Percentiles rank a stretch among this genome's conserved stretches.
Conservation (phyloP, 345 rosid genomes). For the Corymbia maculata region DNA sequence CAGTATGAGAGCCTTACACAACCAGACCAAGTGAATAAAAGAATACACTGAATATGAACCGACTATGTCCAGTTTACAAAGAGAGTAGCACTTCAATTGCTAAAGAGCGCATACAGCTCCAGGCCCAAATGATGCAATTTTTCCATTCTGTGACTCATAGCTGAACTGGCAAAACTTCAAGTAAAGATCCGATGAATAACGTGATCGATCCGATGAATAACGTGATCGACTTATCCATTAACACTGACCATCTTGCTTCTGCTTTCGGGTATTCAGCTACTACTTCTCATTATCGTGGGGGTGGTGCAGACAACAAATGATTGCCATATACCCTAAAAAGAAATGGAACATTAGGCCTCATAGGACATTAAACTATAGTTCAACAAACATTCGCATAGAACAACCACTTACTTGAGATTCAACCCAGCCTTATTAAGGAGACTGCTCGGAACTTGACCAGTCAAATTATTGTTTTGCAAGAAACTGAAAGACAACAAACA, state of each 20-base stretch:
- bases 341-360: conserved; percentile 3
- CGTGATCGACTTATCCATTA: not conserved
- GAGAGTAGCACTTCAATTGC: not conserved
- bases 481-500: conserved; percentile 33
- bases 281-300: conserved; percentile 7
- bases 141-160: not conserved
- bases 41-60: not conserved
- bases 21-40: not conserved
- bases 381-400: not conserved
- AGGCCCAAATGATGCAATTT: not conserved
- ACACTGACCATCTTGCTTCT: not conserved
- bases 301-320: conserved; percentile 15
- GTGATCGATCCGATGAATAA: not conserved
- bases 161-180: not conserved
- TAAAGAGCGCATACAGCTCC: not conserved
- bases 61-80: not conserved
- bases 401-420: conserved; percentile 35
- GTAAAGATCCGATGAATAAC: not conserved
- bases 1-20: not conserved
- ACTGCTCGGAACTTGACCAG: conserved; percentile 52
- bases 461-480: conserved; percentile 82
- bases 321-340: conserved; percentile 39
- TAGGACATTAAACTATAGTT: not conserved
- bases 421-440: conserved; percentile 46
- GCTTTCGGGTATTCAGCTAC: not conserved